Evolutionary conservation across 75 land plant genomes (phyloP).

Genomic region (Selaginella tamariscina): DNA sequence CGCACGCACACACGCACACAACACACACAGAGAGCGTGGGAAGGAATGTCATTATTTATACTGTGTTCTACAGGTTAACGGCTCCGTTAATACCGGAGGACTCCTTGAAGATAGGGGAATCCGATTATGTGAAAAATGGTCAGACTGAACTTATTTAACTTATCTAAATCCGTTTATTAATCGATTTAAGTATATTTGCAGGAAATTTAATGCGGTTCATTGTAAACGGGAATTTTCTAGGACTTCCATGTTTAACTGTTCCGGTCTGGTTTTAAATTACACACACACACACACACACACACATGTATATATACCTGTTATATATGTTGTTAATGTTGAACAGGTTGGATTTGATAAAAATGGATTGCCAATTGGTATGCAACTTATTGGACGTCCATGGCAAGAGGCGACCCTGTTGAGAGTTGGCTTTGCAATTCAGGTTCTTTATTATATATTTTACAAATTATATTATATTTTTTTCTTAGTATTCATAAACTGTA

Average conservation of each 20-base stretch:
- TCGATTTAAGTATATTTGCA: slow-evolving; percentile 16
- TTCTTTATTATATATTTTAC: neutral
- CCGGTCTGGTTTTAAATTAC: slow-evolving; percentile 26
- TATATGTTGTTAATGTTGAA: neutral
- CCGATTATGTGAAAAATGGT: slow-evolving; percentile 55
- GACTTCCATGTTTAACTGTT: slow-evolving; percentile 49
- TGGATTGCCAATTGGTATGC: slow-evolving; percentile 3
- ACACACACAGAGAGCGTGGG: neutral
- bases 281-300: neutral
- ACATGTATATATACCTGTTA: neutral
- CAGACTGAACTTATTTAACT: slow-evolving; percentile 10
- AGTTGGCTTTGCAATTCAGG: slow-evolving; percentile 1
- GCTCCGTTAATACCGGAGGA: slow-evolving; percentile 68
- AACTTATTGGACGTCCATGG: slow-evolving; percentile 13
- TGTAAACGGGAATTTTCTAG: slow-evolving; percentile 46
- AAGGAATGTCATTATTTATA: neutral
- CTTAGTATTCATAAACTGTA: neutral
- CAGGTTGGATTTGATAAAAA: slow-evolving; percentile 5
- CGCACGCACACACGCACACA: neutral
- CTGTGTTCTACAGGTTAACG: slow-evolving; percentile 43
- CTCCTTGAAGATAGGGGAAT: slow-evolving; percentile 59
- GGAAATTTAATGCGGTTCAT: slow-evolving; percentile 60
- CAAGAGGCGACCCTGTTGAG: slow-evolving; percentile 2
- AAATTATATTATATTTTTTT: neutral
- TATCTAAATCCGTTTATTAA: neutral